Evolutionary conservation across 1,139 yeast species (phyloP), one percentile per base, ranked within the genome.

Genomic region (Pichia sp.): DNA sequence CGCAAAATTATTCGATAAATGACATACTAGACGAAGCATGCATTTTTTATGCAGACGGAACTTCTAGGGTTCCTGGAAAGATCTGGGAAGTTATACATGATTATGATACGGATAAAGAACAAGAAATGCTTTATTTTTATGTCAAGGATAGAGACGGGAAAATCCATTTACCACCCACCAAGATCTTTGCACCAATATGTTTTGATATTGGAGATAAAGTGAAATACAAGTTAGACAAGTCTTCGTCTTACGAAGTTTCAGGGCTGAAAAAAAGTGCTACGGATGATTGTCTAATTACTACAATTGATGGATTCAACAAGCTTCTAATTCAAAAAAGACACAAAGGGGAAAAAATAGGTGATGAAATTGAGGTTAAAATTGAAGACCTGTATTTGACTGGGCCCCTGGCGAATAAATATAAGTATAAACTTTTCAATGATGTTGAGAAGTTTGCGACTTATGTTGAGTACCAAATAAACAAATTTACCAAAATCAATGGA

Each of bases 241-340:
- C 49, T n/a, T 58, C 58, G 11, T 74, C 66, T 48, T 52, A 57
- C 10, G 27, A 31, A 5, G 76, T 81, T 1, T 65, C 72, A 2
- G 84, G 81, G 0, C 58, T 81, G 37, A 43, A 16, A 2, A 37
- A 3, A 11, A 10, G 10, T 11, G 32, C 7, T 11, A 9, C 9
- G 9, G 28, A 4, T 2, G 39, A 37, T 29, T 16, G 16, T 11
- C 9, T n/a, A 8, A 28, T 16, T 5, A 38, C 29, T 11, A 42
- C 48, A 4, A n/a, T 79, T 43, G 63, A 86, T 53, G 87, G 87
- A 0, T 81, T 65, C 55, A 77, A 78, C 55, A 60, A 68, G 5
- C 69, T 77, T 5, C 56, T 66, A 48, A 58, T 73, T 5, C 62
- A 56, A 46, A 62, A 38, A 29, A 43, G 44, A 5, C 29, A 4